A percentile compares a stretch with the other conserved stretches of the same genome.
Evolutionary conservation across 495 filamentous ascomycete species (phyloP).

Genomic region (Penicilliopsis zonata): DNA sequence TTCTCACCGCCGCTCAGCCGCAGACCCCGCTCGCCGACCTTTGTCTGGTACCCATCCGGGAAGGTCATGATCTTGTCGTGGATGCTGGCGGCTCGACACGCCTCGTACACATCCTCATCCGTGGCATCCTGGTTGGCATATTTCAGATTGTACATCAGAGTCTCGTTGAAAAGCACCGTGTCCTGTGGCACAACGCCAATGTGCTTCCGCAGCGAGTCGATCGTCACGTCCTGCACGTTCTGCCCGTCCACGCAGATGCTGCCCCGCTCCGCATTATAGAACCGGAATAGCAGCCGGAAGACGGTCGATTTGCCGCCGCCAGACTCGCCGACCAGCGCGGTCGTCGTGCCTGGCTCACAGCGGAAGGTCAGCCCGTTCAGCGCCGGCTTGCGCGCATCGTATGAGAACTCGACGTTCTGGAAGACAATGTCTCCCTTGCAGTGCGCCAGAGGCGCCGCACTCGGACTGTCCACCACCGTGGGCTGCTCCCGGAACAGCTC

Average conservation of each 20-base stretch:
- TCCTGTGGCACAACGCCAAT: constrained; percentile 98
- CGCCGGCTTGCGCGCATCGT: constrained; percentile 79
- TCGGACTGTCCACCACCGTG: constrained; percentile 64
- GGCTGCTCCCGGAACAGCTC: constrained; percentile 93
- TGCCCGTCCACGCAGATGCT: constrained; percentile 73
- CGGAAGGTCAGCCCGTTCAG: constrained; percentile 70
- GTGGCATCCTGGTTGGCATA: constrained; percentile 82
- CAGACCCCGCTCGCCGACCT: constrained; percentile 88
- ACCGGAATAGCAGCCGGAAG: constrained; percentile 91
- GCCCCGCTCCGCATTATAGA: constrained; percentile 73
- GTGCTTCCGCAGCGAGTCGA: constrained; percentile 79
- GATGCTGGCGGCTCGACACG: constrained; percentile 84
- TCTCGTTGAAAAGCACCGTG: constrained; percentile 93
- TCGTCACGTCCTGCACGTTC: constrained; percentile 75
- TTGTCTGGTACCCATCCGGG: constrained; percentile 83
- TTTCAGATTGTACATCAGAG: constrained; percentile 90
- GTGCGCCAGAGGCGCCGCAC: constrained; percentile 37
- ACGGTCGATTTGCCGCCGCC: constrained; percentile 96
- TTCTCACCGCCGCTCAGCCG: constrained; percentile 92
- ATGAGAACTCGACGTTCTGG: constrained; percentile 79
- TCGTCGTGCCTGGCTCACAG: constrained; percentile 81
- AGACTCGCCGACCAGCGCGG: constrained; percentile 89
- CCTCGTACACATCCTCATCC: constrained; percentile 80
- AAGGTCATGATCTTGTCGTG: constrained; percentile 92
- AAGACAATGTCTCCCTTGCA: constrained; percentile 79